Conservation (phyloP, 1,284 basidiomycete genomes). For the Entoloma clypeatum region DNA sequence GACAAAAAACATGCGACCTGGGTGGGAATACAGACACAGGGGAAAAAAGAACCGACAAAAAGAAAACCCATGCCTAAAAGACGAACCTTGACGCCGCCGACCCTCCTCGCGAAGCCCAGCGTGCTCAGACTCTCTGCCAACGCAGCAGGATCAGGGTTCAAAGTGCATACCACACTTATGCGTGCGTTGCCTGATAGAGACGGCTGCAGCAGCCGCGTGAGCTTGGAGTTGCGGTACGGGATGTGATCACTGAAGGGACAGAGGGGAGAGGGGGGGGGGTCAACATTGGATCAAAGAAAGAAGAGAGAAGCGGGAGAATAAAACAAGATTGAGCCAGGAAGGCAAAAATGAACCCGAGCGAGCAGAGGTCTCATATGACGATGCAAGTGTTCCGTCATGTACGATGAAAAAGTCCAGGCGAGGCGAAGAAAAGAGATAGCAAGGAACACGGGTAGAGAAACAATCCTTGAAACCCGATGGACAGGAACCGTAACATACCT, state of each 20-base stretch:
- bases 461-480: not conserved
- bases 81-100: constrained; percentile 73
- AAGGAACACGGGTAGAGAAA: not conserved
- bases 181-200: constrained; percentile 93
- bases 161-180: constrained; percentile 94
- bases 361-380: no score
- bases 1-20: not conserved
- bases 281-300: no score
- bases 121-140: constrained; percentile 82
- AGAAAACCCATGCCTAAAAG: no score
- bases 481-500: no score
- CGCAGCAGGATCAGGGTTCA: constrained; percentile 79
- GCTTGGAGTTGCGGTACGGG: constrained; percentile 94
- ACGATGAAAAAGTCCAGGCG: no score
- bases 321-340: no score
- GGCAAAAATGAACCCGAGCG: no score
- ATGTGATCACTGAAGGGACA: constrained; percentile 67
- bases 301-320: no score
- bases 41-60: not conserved
- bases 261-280: not conserved
- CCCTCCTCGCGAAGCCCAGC: constrained; percentile 82
- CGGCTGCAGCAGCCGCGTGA: constrained; percentile 92
- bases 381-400: no score
- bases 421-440: no score
- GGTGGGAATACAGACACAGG: not conserved